Evolutionary conservation across 208 protist species (phyloP), one percentile per base, ranked within the genome.

Genomic region (Leptomonas pyrrhocoris): DNA sequence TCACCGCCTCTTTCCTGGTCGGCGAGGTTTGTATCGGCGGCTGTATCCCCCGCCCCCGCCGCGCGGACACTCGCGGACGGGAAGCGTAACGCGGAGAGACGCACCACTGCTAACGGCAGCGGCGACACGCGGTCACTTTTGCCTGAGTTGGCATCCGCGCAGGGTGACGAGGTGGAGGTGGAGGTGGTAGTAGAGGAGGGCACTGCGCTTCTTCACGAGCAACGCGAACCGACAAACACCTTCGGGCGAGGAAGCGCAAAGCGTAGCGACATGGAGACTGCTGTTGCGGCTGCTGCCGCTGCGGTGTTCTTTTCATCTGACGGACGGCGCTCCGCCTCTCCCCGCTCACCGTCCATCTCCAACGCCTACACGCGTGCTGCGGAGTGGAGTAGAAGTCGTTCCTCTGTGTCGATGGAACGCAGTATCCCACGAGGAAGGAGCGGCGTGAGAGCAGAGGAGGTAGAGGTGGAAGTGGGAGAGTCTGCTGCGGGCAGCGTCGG

Each of bases 121-220:
- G 58, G 40, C 16, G 59, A 27, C 19, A 50, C 16, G 53, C 70
- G 70, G 1, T 76, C 62, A 21, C 62, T 76, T 16, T n/a, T 76
- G 62, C 18, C 15, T 9, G 70, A 76, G n/a, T 12, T 76, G 25
- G n/a, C 70, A 21, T 34, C 62, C 13, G 61, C 48, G 16, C 51
- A 68, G 51, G 6, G 4, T 8, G 61, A 28, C 12, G 21, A 62
- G 25, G 31, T 5, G 8, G 30, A 23, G 40, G 63, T 5, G 18
- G 34, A 55, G 19, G 30, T 21, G 19, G 13, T 11, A 0, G 46
- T 6, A 27, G 48, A 40, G 16, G 45, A 49, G 11, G 45, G n/a
- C n/a, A n/a, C n/a, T n/a, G n/a, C n/a, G n/a, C n/a, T n/a, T n/a
- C n/a, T n/a, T n/a, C n/a, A n/a, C n/a, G n/a, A n/a, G n/a, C n/a